phyloP scores from a whole-genome alignment of 257 asterid genomes.

The Nicotiana tabacum region DNA sequence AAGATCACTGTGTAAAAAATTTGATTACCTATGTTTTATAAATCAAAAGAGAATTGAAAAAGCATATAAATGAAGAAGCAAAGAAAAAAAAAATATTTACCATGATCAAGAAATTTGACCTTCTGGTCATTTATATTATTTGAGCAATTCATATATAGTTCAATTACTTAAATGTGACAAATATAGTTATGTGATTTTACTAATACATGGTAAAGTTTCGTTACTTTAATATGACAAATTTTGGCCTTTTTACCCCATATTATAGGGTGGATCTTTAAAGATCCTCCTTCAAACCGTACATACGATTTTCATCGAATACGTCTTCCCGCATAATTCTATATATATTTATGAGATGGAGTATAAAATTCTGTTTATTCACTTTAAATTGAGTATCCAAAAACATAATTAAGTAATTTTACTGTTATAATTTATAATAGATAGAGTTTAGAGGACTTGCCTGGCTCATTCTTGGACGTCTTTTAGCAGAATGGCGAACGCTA shows the following conservation, averaged over 20 bases:
- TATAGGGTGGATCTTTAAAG: no score
- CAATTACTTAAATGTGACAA: background rate
- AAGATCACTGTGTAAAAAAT: background rate
- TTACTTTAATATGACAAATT: background rate
- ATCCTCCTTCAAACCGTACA: no score
- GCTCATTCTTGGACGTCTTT: slow-evolving; percentile 89
- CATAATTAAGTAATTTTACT: no score
- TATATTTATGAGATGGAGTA: no score
- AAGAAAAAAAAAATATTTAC: background rate
- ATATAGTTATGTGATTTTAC: background rate
- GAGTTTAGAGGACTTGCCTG: slow-evolving; percentile 36
- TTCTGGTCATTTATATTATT: background rate
- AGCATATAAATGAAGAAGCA: no score
- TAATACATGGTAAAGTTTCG: background rate
- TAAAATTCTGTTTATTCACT: no score
- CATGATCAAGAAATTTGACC: background rate
- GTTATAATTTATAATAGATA: background rate
- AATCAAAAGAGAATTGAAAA: background rate
- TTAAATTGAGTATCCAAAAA: no score
- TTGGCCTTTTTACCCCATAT: no score
- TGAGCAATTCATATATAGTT: background rate
- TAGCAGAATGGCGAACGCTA: slow-evolving; percentile 79
- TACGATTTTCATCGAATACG: no score
- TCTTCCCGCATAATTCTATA: no score
- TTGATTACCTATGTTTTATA: background rate